Conservation (phyloP, 257 asterid genomes). For the Solanum chaucha region DNA sequence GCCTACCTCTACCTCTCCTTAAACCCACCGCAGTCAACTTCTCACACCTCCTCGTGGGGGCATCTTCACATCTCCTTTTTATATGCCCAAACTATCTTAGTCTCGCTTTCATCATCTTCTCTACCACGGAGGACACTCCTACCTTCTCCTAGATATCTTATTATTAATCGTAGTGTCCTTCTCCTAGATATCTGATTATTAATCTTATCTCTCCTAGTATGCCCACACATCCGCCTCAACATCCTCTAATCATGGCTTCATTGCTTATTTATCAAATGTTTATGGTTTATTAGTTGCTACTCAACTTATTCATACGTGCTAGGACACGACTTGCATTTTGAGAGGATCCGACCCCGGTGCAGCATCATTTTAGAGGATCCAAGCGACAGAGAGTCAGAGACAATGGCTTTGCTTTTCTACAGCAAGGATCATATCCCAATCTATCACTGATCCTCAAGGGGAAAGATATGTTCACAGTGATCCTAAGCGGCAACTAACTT, state of each 20-base stretch:
- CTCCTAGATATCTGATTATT: background rate
- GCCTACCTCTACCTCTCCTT: background rate
- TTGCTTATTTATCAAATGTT: background rate
- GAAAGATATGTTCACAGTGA: background rate
- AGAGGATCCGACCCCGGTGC: background rate
- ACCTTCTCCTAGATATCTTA: background rate
- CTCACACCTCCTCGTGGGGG: background rate
- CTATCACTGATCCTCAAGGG: background rate
- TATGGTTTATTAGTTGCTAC: background rate
- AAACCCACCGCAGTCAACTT: background rate
- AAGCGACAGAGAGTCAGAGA: background rate
- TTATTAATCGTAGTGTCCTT: no score
- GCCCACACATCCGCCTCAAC: background rate
- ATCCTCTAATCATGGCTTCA: background rate
- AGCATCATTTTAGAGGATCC: background rate
- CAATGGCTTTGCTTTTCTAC: background rate
- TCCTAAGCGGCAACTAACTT: background rate
- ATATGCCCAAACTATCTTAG: background rate
- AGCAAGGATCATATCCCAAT: background rate
- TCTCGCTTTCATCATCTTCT: no score
- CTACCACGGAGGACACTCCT: background rate
- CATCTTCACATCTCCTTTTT: background rate
- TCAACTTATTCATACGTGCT: background rate
- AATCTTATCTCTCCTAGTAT: background rate
- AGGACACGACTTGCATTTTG: background rate